Evolutionary conservation across 2,329 filamentous ascomycete genomes (phyloP), one percentile per base, ranked within the genome.

Genomic region (Teratosphaeria nubilosa): DNA sequence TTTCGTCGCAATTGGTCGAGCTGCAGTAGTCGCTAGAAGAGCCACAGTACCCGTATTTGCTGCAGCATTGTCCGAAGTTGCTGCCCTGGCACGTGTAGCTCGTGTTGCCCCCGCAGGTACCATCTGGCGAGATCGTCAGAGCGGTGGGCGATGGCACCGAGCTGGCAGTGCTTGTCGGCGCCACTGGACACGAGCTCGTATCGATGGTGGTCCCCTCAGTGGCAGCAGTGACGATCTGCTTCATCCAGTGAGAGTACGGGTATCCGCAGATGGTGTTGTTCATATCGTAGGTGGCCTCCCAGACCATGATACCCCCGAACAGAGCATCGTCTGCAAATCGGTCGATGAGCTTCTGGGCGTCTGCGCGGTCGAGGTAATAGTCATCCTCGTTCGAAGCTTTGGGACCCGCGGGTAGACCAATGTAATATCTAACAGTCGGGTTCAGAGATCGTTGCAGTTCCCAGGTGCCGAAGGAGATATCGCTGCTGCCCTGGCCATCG

Each of bases 271-370:
- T 72, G 14, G 69, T 57, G 64, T 82, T 82, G 56, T 71, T 70
- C 13, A 74, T 68, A n/a, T 76, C 76, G 11, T 73, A 73, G 1
- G 78, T 80, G 5, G 80, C 78, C 56, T 83, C 81, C 79, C 80
- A 84, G 5, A 84, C 67, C 81, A 84, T 84, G 48, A 83, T 73
- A 70, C 82, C 82, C 48, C 80, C 82, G 62, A 84, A 84, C 1
- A 69, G 70, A 24, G 71, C 58, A 24, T 72, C 66, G 16, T 66
- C 66, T 60, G 74, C 74, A 61, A 76, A 78, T 50, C 69, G 64
- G n/a, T 69, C 63, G 25, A 83, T 69, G 56, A 84, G 62, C 2
- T 66, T 64, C 56, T 76, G 68, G 2, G 76, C 79, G 59, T 82
- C 75, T 0, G 64, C 58, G 0, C 78, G 77, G 1, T 66, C 68